Evolutionary conservation across 1,284 basidiomycete genomes (phyloP).

Genomic region (Heterobasidion irregulare): DNA sequence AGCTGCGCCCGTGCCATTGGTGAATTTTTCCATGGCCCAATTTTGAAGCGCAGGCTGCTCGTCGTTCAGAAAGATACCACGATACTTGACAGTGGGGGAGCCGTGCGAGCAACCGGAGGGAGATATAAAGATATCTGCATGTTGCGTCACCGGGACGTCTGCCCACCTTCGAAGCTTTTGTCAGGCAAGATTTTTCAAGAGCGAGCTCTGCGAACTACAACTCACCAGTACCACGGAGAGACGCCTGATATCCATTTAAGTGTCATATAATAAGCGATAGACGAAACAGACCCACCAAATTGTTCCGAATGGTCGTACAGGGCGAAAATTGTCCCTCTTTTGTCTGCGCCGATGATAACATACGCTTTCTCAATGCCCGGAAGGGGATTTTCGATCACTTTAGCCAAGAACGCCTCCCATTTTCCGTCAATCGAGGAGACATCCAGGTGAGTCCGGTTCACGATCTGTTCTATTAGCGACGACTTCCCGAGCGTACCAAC

Average conservation of each 20-base stretch:
- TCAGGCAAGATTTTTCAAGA: background rate
- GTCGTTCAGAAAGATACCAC: conserved; percentile 51
- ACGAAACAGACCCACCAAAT: conserved; percentile 36
- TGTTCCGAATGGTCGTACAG: conserved; percentile 69
- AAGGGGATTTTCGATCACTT: conserved; percentile 46
- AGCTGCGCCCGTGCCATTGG: conserved; percentile 49
- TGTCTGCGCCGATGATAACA: conserved; percentile 60
- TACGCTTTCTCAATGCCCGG: conserved; percentile 52
- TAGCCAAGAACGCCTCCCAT: conserved; percentile 56
- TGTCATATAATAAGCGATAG: background rate
- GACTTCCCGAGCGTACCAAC: conserved; percentile 61
- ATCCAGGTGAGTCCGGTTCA: conserved; percentile 44
- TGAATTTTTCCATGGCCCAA: conserved; percentile 60
- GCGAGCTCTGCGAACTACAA: background rate
- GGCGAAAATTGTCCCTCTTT: conserved; percentile 58
- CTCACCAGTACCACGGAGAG: conserved; percentile 59
- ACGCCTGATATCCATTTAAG: conserved; percentile 29
- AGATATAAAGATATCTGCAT: conserved; percentile 40
- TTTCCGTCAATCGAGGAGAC: conserved; percentile 49
- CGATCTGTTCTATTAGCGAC: conserved; percentile 45
- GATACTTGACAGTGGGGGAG: conserved; percentile 61
- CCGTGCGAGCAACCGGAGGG: conserved; percentile 54
- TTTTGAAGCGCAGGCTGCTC: conserved; percentile 30
- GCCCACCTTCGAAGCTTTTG: conserved; percentile 42
- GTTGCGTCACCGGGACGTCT: conserved; percentile 51